These are phyloP conservation scores for Botrytis aclada DNA, from an alignment of 2,329 filamentous ascomycete genomes.

Conservation along the genomic window DNA sequence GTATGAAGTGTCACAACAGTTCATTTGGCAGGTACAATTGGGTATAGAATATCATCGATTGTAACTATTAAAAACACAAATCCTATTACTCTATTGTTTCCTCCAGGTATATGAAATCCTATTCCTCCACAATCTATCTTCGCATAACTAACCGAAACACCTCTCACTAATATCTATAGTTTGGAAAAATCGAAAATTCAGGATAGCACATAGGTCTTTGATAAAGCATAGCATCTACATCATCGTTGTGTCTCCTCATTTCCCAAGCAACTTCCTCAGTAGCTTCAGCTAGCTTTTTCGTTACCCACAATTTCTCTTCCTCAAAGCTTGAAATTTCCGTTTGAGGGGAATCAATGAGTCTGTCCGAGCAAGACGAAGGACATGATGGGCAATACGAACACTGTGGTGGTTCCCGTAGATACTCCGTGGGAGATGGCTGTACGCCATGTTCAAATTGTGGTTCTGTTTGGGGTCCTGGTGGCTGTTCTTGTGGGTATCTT, in stretches of 20 bases:
- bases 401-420: background rate
- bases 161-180: background rate
- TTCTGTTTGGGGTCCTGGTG: background rate
- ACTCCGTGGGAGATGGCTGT: too few species aligned
- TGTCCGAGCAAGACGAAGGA: fast-evolving
- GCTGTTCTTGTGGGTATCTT: background rate
- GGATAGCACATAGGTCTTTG: too few species aligned
- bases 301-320: background rate
- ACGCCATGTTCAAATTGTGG: too few species aligned
- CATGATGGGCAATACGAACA: background rate
- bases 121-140: background rate
- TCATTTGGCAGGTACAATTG: background rate
- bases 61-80: background rate
- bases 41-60: background rate
- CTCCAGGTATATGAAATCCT: background rate
- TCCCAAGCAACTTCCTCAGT: background rate
- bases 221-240: background rate
- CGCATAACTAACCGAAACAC: background rate
- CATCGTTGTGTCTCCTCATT: background rate
- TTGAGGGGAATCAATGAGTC: background rate
- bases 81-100: background rate
- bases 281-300: background rate
- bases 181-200: background rate
- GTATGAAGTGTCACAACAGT: too few species aligned
- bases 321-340: background rate